A percentile compares a stretch with the other conserved stretches of the same genome.
Evolutionary conservation across 352 stramenopile species (phyloP).

Genomic region (Peronospora tabacina): DNA sequence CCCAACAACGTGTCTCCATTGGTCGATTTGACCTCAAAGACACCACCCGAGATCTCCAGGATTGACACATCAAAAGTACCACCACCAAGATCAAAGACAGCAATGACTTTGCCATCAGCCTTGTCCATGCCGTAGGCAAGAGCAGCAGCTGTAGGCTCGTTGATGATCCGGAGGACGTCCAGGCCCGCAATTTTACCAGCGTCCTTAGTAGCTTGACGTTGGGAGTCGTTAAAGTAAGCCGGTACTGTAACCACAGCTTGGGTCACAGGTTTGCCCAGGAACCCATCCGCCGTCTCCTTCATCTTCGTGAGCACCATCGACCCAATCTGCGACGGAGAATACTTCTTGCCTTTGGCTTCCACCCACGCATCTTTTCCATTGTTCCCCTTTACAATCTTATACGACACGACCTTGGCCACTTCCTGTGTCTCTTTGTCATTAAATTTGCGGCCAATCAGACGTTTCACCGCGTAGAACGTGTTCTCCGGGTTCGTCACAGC

Average conservation of each 20-base stretch:
- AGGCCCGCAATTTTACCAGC: conserved; percentile 54
- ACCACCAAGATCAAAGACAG: conserved; percentile 96
- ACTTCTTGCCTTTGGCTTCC: conserved; percentile 88
- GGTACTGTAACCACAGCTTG: conserved; percentile 64
- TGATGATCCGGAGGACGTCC: conserved; percentile 87
- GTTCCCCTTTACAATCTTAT: conserved; percentile 93
- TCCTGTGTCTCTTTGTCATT: conserved; percentile 91
- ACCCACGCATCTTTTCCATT: conserved; percentile 94
- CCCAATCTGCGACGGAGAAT: conserved; percentile 93
- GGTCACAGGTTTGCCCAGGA: conserved; percentile 51
- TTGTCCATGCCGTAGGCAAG: conserved; percentile 98
- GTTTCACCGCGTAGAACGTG: conserved; percentile 97
- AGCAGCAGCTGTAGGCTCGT: conserved; percentile 94
- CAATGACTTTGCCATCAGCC: conserved; percentile 94
- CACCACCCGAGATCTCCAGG: conserved; percentile 92
- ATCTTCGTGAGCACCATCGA: conserved; percentile 98
- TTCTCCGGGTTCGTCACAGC: conserved; percentile 98
- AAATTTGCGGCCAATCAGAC: conserved; percentile 93
- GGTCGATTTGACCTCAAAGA: conserved; percentile 95
- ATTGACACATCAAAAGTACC: conserved; percentile 99
- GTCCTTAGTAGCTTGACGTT: conserved; percentile 66
- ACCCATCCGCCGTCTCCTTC: conserved; percentile 83
- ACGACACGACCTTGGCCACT: conserved; percentile 92
- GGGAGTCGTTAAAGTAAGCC: conserved; percentile 64
- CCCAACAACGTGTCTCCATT: conserved; percentile 95